These are phyloP conservation scores for Tephrocybe rancida DNA, from an alignment of 768 basidiomycete genomes.

Conservation along the genomic window DNA sequence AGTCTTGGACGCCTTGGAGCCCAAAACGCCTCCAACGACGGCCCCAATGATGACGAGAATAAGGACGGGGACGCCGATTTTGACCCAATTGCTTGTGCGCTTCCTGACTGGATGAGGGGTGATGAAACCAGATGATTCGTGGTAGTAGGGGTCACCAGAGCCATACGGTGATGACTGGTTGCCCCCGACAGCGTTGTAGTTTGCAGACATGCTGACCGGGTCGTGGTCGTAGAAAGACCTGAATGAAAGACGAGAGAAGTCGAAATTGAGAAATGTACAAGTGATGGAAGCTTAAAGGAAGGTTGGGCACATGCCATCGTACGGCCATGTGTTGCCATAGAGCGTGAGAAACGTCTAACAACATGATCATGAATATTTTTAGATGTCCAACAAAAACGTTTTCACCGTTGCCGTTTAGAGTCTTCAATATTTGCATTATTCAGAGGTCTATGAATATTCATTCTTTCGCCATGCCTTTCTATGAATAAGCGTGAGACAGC, in stretches of 20 bases:
- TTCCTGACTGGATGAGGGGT: constrained; percentile 55
- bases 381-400: too few species aligned
- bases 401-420: too few species aligned
- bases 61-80: constrained; percentile 69
- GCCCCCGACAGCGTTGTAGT: constrained; percentile 28
- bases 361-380: not conserved
- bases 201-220: constrained; percentile 33
- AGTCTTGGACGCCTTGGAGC: constrained; percentile 54
- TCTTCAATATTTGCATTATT: too few species aligned
- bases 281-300: constrained; percentile 3
- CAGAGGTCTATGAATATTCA: too few species aligned
- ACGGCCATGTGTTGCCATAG: constrained; percentile 6
- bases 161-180: constrained; percentile 33
- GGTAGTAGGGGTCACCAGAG: constrained; percentile 71
- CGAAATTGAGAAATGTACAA: constrained; percentile 23
- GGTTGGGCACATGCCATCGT: not conserved
- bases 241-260: constrained; percentile 25
- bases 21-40: constrained; percentile 81
- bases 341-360: constrained; percentile 1
- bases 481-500: too few species aligned
- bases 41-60: constrained; percentile 66
- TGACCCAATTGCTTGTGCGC: constrained; percentile 70
- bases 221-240: constrained; percentile 11
- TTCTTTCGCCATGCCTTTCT: too few species aligned
- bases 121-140: constrained; percentile 70